Conservation (phyloP, 305 asterid species). For the Fraxinus ornus region DNA sequence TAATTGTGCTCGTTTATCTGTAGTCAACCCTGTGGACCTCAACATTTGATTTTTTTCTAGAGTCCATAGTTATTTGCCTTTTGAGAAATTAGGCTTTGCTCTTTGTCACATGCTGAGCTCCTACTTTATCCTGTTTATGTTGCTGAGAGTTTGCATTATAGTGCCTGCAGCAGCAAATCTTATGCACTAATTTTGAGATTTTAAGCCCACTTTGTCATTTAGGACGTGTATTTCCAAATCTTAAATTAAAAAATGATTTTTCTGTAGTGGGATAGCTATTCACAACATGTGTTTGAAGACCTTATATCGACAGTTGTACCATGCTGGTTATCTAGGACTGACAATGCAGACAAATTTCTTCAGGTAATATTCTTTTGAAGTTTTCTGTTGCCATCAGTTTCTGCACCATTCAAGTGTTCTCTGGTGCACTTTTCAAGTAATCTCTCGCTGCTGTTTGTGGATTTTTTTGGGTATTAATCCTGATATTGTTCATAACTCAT, state of each 20-base stretch:
- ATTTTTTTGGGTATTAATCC: slow-evolving; percentile 13
- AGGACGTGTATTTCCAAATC: background rate
- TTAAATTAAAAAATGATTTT: slow-evolving; percentile 24
- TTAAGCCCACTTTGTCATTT: background rate
- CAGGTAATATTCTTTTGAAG: slow-evolving; percentile 52
- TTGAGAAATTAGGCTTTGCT: background rate
- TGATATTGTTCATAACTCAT: slow-evolving; percentile 18
- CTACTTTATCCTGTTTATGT: slow-evolving; percentile 4
- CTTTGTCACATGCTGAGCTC: background rate
- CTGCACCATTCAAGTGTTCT: background rate
- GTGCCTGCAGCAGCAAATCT: background rate
- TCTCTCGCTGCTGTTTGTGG: background rate
- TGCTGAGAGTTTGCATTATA: slow-evolving; percentile 14
- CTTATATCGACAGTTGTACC: slow-evolving; percentile 84
- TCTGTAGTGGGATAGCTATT: slow-evolving; percentile 82
- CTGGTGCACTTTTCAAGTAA: background rate
- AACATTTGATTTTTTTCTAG: background rate
- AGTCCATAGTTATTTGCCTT: background rate
- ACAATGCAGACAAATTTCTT: slow-evolving; percentile 56
- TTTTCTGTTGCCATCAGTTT: slow-evolving; percentile 10
- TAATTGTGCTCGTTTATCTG: background rate
- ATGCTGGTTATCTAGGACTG: slow-evolving; percentile 69
- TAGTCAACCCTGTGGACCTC: background rate
- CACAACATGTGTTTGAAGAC: slow-evolving; percentile 75
- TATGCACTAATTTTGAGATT: background rate